Evolutionary conservation across 106 monocot species (phyloP), one percentile per base, ranked within the genome.

Genomic region (Platanthera zijinensis): DNA sequence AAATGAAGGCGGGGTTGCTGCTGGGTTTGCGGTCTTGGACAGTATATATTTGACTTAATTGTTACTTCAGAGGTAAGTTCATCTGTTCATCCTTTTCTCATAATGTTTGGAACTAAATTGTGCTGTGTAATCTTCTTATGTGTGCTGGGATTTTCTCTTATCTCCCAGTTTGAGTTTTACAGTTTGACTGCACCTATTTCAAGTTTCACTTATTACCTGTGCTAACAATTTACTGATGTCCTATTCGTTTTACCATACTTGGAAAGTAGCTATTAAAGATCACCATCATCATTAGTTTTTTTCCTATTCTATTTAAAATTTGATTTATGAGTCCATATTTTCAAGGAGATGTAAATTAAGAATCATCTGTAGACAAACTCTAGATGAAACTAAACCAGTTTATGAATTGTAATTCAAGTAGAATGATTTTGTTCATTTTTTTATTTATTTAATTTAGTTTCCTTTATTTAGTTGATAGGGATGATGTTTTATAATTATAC

Each of bases 1-100:
- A 78, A 92, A 95, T 79, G 92, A 95, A 82, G 95, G 92, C 51
- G 95, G 95, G 8, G 95, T 95, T 8, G 95, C 89, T 64, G 78
- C 95, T 76, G 95, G 95, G 8, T 95, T 79, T 84, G 95, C 92
- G 32, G 95, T 92, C 51, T 67, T 95, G 82, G 95, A 92, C 70
- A 95, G 95, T 80, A 82, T 95, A 28, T 88, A 86, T 73, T 74
- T 95, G 57, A 92, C 89, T 22, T 89, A 73, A 57, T 57, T 50
- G 22, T 51, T 72, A 14, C 72, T 50, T 47, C 72, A 12, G 32
- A 66, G 66, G 32, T 66, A 66, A 66, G 30, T 66, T 32, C n/a
- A 39, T 39, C 39, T 1, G 30, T 66, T 32, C n/a, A 39, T 39
- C 39, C 39, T 39, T 39, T 39, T 3, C 39, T 39, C 39, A 39